Evolutionary conservation across 2,329 filamentous ascomycete species (phyloP).

Genomic region (Alternaria arborescens): DNA sequence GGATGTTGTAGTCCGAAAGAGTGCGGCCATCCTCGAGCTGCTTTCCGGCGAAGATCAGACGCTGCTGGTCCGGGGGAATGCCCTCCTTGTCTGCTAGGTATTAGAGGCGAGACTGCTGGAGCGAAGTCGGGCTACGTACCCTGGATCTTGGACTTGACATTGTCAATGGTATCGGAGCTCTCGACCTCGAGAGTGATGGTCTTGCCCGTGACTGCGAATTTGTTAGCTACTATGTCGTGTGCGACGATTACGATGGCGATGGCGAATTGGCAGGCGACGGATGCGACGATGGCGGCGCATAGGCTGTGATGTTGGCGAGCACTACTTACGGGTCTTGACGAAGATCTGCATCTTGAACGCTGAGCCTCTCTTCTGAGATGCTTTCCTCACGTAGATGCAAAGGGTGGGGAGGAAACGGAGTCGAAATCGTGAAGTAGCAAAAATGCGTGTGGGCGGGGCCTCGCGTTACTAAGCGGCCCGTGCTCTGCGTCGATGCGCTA

Average conservation of each 20-base stretch:
- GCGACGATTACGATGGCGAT: background rate
- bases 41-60: slow-evolving; percentile 99
- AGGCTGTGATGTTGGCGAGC: slow-evolving; percentile 49
- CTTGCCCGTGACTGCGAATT: slow-evolving; percentile 85
- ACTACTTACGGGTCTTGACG: slow-evolving; percentile 82
- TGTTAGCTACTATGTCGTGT: slow-evolving; percentile 22
- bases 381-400: slow-evolving; percentile 21
- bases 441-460: slow-evolving; percentile 34
- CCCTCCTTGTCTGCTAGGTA: slow-evolving; percentile 92
- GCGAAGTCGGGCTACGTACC: slow-evolving; percentile 55
- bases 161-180: slow-evolving; percentile 99
- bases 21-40: slow-evolving; percentile 99
- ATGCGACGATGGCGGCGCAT: background rate
- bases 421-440: slow-evolving; percentile 24
- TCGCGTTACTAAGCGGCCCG: slow-evolving; percentile 20
- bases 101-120: slow-evolving; percentile 29
- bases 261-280: background rate
- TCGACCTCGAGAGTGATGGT: slow-evolving; percentile 99
- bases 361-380: slow-evolving; percentile 14
- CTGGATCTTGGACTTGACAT: slow-evolving; percentile 98
- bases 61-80: slow-evolving; percentile 98
- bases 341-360: slow-evolving; percentile 85
- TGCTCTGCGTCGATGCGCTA: background rate
- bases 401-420: slow-evolving; percentile 13
- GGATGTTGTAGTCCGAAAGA: slow-evolving; percentile 99